A percentile compares a stretch with the other conserved stretches of the same genome.
These are phyloP conservation scores for Malus asiatica DNA, from an alignment of 306 rosid species.

Conservation along the genomic window DNA sequence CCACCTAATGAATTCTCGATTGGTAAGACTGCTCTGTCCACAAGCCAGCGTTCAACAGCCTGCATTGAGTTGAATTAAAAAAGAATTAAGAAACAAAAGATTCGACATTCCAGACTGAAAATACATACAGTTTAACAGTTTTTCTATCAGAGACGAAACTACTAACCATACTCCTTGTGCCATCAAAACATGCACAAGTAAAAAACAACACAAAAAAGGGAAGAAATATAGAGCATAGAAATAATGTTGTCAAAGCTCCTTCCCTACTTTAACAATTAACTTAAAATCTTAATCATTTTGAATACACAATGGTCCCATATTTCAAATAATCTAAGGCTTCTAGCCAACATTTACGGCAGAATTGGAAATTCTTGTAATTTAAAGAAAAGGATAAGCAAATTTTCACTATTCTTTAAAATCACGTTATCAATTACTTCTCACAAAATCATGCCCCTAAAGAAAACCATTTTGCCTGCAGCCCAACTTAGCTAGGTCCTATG, in stretches of 20 bases:
- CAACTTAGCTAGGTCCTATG: background rate
- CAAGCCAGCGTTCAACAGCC: conserved; percentile 94
- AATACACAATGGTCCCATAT: background rate
- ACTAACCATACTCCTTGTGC: background rate
- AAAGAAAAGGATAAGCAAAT: background rate
- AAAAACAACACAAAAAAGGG: background rate
- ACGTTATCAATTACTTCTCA: background rate
- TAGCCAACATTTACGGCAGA: background rate
- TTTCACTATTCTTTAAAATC: background rate
- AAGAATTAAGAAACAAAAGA: background rate
- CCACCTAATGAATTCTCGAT: conserved; percentile 96
- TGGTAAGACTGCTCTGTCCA: conserved; percentile 95
- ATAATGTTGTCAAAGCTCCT: background rate
- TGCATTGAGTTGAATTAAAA: conserved; percentile 16
- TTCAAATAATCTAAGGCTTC: background rate
- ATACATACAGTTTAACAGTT: background rate
- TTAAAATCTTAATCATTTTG: background rate
- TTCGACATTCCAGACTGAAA: background rate
- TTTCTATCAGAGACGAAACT: background rate
- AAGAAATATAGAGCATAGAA: background rate
- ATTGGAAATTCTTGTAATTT: background rate
- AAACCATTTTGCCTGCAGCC: background rate
- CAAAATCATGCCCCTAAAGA: background rate
- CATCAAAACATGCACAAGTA: background rate
- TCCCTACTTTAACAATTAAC: background rate